Evolutionary conservation across 176 grass and related monocot genomes (phyloP), one percentile per base, ranked within the genome.

Genomic region (Ampelocalamus luodianensis): DNA sequence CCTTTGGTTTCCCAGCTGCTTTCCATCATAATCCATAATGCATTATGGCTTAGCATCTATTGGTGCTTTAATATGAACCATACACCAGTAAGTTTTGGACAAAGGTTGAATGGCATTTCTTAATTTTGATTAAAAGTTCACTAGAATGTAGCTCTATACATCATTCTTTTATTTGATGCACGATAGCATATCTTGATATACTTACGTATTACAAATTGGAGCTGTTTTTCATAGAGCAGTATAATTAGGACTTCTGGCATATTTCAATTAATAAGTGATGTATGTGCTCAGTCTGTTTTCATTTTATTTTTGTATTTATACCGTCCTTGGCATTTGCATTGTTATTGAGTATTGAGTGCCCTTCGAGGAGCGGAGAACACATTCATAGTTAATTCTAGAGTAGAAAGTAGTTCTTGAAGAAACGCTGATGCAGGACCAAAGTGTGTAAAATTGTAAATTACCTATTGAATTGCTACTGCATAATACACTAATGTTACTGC

Each of bases 21-120:
- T 86, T 10, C 23, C 22, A 16, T 69, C 12, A 22, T 85, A 43
- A 68, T 68, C 27, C 29, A 79, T 77, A 60, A 62, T 65, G 34
- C 48, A 26, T 60, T 38, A 62, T 82, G 73, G 60, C 11, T 42
- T 81, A 18, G 23, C 1, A 48, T 82, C 27, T 80, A 10, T 72
- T n/a, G n/a, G n/a, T n/a, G n/a, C n/a, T n/a, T n/a, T 70, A 46
- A 58, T 63, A 54, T 16, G 73, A 62, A 59, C 51, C 42, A 10
- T 70, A 64, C 34, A 45, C 34, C 42, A 72, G 40, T 13, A 72
- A 40, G 9, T 26, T 79, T 55, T 29, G 81, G 38, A 39, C 39
- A 51, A 65, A 69, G 62, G 32, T 83, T 39, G 6, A 53, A 71
- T 69, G 6, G 0, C 13, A 13, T 26, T 60, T 39, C 24, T 16